A percentile compares a stretch with the other conserved stretches of the same genome.
Conservation (phyloP, 2,329 filamentous ascomycete genomes). For the Chaetothyriales sp. region DNA sequence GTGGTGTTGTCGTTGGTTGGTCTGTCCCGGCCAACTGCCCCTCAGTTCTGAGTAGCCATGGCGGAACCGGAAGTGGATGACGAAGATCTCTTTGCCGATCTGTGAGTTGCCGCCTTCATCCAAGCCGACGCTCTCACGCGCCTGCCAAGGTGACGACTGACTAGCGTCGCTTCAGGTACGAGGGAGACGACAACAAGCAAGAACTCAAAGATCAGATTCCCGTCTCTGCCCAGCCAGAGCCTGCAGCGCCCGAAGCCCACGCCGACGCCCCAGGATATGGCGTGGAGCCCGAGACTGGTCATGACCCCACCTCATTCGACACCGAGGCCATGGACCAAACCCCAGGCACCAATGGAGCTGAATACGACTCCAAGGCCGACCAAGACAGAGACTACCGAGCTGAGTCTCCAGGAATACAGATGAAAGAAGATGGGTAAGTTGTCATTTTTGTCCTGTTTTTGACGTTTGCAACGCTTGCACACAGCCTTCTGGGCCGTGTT, state of each 20-base stretch:
- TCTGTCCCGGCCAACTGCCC: not conserved
- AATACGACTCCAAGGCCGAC: constrained; percentile 17
- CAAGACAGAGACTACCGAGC: not conserved
- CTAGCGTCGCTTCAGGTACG: constrained; percentile 39
- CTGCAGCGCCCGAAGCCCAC: constrained; percentile 24
- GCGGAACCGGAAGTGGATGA: constrained; percentile 56
- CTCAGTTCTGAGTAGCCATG: constrained; percentile 3
- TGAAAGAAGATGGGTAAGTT: constrained; percentile 89
- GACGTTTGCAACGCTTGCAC: not conserved
- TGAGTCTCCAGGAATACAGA: constrained; percentile 45
- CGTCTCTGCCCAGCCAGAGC: constrained; percentile 16
- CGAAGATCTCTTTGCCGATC: constrained; percentile 88
- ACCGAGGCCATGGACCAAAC: constrained; percentile 20
- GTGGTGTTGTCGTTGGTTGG: no score
- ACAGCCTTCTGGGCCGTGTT: not conserved
- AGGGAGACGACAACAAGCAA: constrained; percentile 50
- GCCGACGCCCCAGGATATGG: constrained; percentile 16
- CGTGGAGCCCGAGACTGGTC: constrained; percentile 20
- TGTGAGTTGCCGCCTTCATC: constrained; percentile 46
- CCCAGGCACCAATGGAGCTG: constrained; percentile 17
- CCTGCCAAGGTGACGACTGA: not conserved
- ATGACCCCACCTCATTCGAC: constrained; percentile 20
- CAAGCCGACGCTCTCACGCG: constrained; percentile 5
- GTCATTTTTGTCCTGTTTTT: not conserved
- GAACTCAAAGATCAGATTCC: constrained; percentile 17